Conservation (phyloP, 257 asterid species). For the Scutellaria baicalensis region DNA sequence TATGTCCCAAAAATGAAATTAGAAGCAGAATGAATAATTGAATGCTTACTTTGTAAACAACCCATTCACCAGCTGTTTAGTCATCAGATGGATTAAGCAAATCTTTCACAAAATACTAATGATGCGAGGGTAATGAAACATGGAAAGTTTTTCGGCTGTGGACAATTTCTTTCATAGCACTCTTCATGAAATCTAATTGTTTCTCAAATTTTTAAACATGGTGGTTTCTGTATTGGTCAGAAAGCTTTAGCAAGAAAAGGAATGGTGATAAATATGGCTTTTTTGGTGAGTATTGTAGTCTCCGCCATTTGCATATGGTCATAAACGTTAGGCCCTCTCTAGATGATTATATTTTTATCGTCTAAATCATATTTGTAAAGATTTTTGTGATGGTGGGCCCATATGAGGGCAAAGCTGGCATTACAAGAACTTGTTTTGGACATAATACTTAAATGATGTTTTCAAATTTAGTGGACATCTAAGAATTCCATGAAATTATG, state of each 20-base stretch:
- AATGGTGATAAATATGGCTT: background rate
- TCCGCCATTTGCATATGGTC: background rate
- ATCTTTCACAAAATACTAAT: background rate
- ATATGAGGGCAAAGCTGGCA: background rate
- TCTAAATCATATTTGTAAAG: background rate
- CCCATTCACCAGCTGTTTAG: background rate
- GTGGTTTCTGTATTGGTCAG: background rate
- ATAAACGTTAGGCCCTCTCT: background rate
- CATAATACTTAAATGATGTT: background rate
- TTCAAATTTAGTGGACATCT: background rate
- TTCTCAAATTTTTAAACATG: background rate
- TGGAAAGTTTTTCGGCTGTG: background rate
- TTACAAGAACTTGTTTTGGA: background rate
- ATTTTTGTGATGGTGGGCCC: conserved; percentile 1
- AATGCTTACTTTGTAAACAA: background rate
- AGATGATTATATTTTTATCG: background rate
- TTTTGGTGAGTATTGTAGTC: background rate
- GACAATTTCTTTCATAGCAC: background rate
- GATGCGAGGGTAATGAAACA: background rate
- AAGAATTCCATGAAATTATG: background rate
- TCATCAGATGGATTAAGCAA: background rate
- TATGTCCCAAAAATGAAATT: background rate
- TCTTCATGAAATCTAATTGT: background rate
- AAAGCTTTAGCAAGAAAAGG: background rate
- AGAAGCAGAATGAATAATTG: background rate